These are phyloP conservation scores for Trypanosoma mega DNA, from an alignment of 208 protist genomes.

Conservation along the genomic window DNA sequence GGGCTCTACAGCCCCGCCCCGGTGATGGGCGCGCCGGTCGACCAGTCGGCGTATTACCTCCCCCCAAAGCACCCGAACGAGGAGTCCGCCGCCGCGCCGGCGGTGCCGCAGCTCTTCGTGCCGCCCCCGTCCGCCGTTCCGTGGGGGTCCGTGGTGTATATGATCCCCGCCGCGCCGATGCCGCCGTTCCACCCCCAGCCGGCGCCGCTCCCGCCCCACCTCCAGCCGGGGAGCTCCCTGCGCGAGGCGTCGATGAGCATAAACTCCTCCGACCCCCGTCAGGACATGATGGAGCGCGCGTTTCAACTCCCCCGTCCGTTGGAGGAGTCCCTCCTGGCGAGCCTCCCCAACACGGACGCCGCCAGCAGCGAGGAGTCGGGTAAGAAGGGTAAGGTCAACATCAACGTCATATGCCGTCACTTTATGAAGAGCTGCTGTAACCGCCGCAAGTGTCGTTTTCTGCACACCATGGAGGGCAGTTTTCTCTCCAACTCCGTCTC, in stretches of 20 bases:
- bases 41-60: no score
- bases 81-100: no score
- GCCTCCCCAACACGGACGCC: not conserved
- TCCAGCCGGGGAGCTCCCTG: not conserved
- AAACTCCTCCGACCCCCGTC: no score
- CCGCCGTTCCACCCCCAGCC: not conserved
- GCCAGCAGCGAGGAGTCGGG: not conserved
- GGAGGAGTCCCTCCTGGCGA: not conserved
- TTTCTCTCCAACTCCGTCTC: not conserved
- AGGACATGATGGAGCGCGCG: no score
- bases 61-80: not conserved
- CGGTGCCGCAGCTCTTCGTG: not conserved
- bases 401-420: conserved; percentile 40
- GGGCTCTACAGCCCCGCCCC: not conserved
- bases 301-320: no score
- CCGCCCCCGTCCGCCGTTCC: not conserved
- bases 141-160: not conserved
- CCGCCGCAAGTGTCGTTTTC: conserved; percentile 56
- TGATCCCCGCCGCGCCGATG: not conserved
- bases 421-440: conserved; percentile 53
- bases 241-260: not conserved
- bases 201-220: not conserved
- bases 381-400: conserved; percentile 1
- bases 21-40: no score
- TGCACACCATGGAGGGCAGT: conserved; percentile 22